A percentile compares a stretch with the other conserved stretches of the same genome.
These are phyloP conservation scores for Mortierella polycephala DNA, from an alignment of 371 early-diverging fungal species.

Conservation along the genomic window DNA sequence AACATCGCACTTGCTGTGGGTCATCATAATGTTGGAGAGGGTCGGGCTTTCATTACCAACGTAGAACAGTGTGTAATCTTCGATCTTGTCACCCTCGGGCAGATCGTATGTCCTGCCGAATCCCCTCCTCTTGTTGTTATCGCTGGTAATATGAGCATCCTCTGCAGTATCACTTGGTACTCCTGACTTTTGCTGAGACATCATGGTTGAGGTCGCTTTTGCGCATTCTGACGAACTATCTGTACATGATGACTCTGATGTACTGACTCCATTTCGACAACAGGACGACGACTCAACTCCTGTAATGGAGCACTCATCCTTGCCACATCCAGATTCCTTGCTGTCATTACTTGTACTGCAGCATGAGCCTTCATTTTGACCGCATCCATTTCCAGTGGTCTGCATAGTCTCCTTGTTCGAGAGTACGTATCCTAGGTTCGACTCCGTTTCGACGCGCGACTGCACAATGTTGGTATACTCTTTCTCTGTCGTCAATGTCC, in stretches of 20 bases:
- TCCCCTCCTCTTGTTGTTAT: slow-evolving; percentile 22
- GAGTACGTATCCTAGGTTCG: slow-evolving; percentile 53
- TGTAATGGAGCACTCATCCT: not conserved
- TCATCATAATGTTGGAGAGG: slow-evolving; percentile 90
- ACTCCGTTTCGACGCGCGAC: slow-evolving; percentile 64
- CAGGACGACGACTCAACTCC: slow-evolving; percentile 5
- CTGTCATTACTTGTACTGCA: slow-evolving; percentile 3
- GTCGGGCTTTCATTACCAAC: slow-evolving; percentile 85
- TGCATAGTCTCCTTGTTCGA: slow-evolving; percentile 7
- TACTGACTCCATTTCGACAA: slow-evolving; percentile 11
- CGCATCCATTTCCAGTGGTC: slow-evolving; percentile 1
- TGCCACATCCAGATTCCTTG: not conserved
- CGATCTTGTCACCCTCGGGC: slow-evolving; percentile 60
- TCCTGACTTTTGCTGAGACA: slow-evolving; percentile 31
- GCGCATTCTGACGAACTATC: slow-evolving; percentile 14
- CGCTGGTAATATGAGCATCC: not conserved
- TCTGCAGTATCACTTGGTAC: not conserved
- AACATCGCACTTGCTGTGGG: slow-evolving; percentile 72
- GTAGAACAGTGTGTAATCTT: slow-evolving; percentile 80
- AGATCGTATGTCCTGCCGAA: slow-evolving; percentile 65
- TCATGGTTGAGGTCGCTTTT: slow-evolving; percentile 16
- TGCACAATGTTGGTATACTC: slow-evolving; percentile 57
- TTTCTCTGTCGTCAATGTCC: slow-evolving; percentile 17
- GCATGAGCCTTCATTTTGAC: slow-evolving; percentile 5
- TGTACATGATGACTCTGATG: not conserved